Conservation (phyloP, 495 filamentous ascomycete genomes). For the Pseudotulostoma volvatum region DNA sequence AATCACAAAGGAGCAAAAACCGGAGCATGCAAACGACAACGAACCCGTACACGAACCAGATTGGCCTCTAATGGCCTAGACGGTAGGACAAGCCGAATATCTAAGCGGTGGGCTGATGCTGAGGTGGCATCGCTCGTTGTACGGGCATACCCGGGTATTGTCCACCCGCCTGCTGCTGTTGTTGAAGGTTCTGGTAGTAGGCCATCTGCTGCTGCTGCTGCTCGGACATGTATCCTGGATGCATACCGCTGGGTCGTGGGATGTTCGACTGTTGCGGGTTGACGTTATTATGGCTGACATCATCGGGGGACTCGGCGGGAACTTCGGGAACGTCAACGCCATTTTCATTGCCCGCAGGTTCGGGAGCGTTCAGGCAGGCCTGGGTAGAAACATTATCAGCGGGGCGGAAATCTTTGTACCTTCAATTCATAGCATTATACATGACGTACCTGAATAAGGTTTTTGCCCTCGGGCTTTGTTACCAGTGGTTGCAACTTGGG, state of each 20-base stretch:
- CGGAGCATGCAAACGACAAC: conserved; percentile 4
- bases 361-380: conserved; percentile 95
- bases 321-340: conserved; percentile 58
- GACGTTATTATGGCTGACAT: conserved; percentile 36
- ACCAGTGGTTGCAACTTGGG: conserved; percentile 97
- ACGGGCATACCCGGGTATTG: conserved; percentile 42
- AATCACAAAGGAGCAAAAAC: conserved; percentile 4
- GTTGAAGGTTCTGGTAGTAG: conserved; percentile 40
- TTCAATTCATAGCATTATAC: conserved; percentile 8
- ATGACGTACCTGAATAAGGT: conserved; percentile 81
- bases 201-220: conserved; percentile 39
- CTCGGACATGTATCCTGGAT: conserved; percentile 37
- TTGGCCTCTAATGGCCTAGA: neutral
- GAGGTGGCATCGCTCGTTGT: conserved; percentile 36
- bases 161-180: conserved; percentile 36
- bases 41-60: neutral
- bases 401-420: neutral
- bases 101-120: conserved; percentile 35
- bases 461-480: conserved; percentile 98
- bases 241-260: conserved; percentile 31
- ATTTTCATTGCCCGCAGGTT: conserved; percentile 75
- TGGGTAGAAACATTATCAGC: conserved; percentile 17
- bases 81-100: neutral
- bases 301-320: conserved; percentile 39
- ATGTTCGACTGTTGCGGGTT: conserved; percentile 36